Evolutionary conservation across 2,329 filamentous ascomycete species (phyloP), one percentile per base, ranked within the genome.

Genomic region (Aspergillus sp.): DNA sequence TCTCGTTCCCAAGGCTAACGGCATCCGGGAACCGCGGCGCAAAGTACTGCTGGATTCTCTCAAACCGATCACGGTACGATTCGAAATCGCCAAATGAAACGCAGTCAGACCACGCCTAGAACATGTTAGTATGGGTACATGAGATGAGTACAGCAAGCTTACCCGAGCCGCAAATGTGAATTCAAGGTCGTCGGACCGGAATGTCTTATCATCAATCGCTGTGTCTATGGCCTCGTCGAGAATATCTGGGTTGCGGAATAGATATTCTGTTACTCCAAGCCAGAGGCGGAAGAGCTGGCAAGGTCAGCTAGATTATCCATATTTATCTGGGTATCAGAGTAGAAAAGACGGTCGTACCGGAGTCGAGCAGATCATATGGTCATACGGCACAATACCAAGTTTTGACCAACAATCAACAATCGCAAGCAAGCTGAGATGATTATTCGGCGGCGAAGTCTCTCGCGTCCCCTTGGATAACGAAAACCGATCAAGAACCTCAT

Each of bases 331-430:
- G 15, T 8, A 53, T 21, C 5, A 19, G 31, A 7, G 15, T 48
- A 17, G 14, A 2, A 43, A n/a, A 37, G 39, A 15, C 23, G 31
- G 37, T 78, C 83, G 72, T 70, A 87, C 85, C 49, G 95, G 95
- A 40, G 95, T 99, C 54, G 92, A 96, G 79, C 95, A 99, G 66
- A 99, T 96, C 93, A 99, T 99, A 80, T 99, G 96, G 76, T 99
- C 93, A 75, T 99, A 99, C 0, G 95, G 95, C 48, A 96, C 90
- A 68, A 97, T 99, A 35, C 87, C 90, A 46, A 98, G 83, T 65
- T 91, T 90, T 71, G 90, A 95, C 95, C 95, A 99, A 77, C 93
- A 98, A 78, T 99, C 95, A 44, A 98, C 96, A 86, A 99, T 99
- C 47, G 93, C 95, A 45, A 99, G 83, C 57, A 99, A 82, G 72